phyloP scores from a whole-genome alignment of 2,329 filamentous ascomycete genomes.

The Oidium heveae region DNA sequence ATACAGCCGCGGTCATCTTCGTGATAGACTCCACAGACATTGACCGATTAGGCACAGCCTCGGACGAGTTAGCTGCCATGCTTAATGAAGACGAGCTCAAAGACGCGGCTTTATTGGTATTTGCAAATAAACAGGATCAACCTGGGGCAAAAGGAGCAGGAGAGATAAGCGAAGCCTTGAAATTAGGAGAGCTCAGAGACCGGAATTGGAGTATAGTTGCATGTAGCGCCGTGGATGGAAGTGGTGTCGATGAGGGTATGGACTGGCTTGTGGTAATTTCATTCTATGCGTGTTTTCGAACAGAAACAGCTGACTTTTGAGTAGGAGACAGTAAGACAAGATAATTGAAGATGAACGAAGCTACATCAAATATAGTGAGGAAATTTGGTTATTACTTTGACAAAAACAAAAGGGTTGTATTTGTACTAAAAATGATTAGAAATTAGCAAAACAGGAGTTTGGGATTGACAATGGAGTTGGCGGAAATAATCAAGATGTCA shows the following conservation, averaged over 20 bases:
- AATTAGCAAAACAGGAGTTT: too few relatives aligned
- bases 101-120: conserved; percentile 77
- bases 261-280: conserved; percentile 60
- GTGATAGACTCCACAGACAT: conserved; percentile 97
- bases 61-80: conserved; percentile 85
- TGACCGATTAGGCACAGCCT: conserved; percentile 73
- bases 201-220: conserved; percentile 98
- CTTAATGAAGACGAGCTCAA: conserved; percentile 89
- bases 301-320: background rate
- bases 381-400: too few relatives aligned
- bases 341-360: conserved; percentile 1
- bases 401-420: too few relatives aligned
- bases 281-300: background rate
- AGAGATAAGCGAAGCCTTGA: conserved; percentile 84
- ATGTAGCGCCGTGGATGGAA: conserved; percentile 85
- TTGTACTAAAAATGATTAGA: too few relatives aligned
- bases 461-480: too few relatives aligned
- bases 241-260: conserved; percentile 91
- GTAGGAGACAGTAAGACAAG: conserved; percentile 16
- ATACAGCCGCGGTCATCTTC: conserved; percentile 95
- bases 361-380: too few relatives aligned
- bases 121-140: conserved; percentile 98
- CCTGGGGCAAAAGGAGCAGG: conserved; percentile 88
- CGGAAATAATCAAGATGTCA: too few relatives aligned
- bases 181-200: conserved; percentile 73